These are phyloP conservation scores for Candida chilensis DNA, from an alignment of 805 yeast genomes.

Conservation along the genomic window DNA sequence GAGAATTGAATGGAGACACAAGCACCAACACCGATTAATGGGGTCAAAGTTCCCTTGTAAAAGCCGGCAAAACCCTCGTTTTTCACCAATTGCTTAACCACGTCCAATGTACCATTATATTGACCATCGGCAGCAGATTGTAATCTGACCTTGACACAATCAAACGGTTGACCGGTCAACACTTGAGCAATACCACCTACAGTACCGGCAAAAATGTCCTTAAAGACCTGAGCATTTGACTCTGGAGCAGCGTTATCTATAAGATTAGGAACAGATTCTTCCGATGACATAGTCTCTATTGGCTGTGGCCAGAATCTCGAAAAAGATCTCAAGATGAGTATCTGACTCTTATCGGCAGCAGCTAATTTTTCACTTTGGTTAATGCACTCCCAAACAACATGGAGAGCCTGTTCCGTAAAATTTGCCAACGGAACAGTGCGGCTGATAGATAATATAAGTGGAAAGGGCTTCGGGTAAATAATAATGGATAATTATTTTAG, in stretches of 20 bases:
- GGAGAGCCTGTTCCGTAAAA: too few species aligned
- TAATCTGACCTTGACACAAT: conserved; percentile 86
- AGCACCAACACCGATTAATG: conserved; percentile 75
- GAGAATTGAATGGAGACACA: conserved; percentile 77
- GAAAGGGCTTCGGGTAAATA: too few species aligned
- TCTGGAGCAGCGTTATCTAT: background rate
- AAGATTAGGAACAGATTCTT: too few species aligned
- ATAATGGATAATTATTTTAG: too few species aligned
- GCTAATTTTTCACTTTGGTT: too few species aligned
- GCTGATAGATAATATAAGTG: too few species aligned
- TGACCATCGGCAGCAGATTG: conserved; percentile 81
- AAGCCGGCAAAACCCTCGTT: conserved; percentile 84
- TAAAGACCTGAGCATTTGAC: conserved; percentile 36
- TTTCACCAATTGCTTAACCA: conserved; percentile 55
- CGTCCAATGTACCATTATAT: conserved; percentile 68
- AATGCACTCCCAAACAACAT: too few species aligned
- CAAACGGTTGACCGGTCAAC: conserved; percentile 92
- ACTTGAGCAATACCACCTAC: conserved; percentile 96
- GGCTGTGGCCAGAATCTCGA: too few species aligned
- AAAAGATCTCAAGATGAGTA: too few species aligned
- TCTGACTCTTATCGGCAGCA: too few species aligned
- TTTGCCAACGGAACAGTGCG: too few species aligned
- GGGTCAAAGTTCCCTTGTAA: conserved; percentile 91
- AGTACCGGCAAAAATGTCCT: conserved; percentile 87
- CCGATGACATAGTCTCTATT: too few species aligned